Base-by-base conservation (phyloP, 2,329 filamentous ascomycete genomes). In the Zymoseptoria pseudotritici region DNA sequence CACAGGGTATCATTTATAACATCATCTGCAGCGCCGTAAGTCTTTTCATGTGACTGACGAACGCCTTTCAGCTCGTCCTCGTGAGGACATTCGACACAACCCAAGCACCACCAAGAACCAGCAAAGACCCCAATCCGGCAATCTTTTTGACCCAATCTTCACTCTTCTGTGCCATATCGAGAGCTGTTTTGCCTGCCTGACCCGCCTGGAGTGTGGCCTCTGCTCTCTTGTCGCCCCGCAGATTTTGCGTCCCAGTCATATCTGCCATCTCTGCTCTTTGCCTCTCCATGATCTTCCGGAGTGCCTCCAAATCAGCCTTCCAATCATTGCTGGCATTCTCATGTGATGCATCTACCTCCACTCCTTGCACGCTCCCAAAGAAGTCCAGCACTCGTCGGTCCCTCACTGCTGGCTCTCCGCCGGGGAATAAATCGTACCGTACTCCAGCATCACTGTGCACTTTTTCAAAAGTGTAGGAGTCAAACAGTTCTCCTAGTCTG, bases 341-440 rank as follows among this genome's bases (percentile, higher is more conserved):
- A 42, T 75, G 75, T 70, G 76, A 58, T 70, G 73, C 17, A 85
- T 81, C 46, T 3, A 97, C 85, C 75, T 97, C 94, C 3, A 99
- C 92, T 67, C 93, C 96, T 74, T 99, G 94, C 13, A 97, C 91
- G 72, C 97, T 99, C 22, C 94, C 94, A 65, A 99, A 97, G 77
- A 99, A 99, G 73, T 99, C 94, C 69, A 96, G 95, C 50, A 99
- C 86, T 29, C 94, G 82, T 50, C 92, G 86, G 67, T 88, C 85
- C 57, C 92, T 83, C 0, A 90, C 93, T 9, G 83, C 86, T 7
- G 86, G 79, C 67, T 91, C 89, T 6, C 91, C 92, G 10, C 91
- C 93, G 0, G 83, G 85, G 75, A 99, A 97, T n/a, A 99, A 78
- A 73, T 99, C 94, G 80, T 96, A 97, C 60, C 94, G 84, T 20